phyloP scores from a whole-genome alignment of 305 asterid species.

The Ruellia speciosa region DNA sequence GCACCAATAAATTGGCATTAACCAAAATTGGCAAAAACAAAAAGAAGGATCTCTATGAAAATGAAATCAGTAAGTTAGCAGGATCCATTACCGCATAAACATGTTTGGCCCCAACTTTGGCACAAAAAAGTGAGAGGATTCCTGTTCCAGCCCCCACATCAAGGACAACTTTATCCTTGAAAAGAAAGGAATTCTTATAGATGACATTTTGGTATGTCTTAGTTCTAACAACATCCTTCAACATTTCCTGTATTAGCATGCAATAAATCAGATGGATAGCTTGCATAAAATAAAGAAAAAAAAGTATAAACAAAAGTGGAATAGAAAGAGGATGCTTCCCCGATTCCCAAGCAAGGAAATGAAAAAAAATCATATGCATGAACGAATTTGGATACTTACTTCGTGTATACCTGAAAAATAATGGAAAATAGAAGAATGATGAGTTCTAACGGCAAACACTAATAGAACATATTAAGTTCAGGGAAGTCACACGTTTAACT shows the following conservation, averaged over 20 bases:
- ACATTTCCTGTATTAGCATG: conserved; percentile 26
- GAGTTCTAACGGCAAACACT: no score
- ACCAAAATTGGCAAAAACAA: background rate
- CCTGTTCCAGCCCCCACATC: conserved; percentile 99
- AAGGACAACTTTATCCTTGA: conserved; percentile 88
- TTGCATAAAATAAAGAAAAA: background rate
- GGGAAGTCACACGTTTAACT: no score
- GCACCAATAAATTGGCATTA: conserved; percentile 4
- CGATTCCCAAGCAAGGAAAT: background rate
- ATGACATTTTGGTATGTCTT: conserved; percentile 86
- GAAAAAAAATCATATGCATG: conserved; percentile 1
- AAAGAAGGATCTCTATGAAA: background rate
- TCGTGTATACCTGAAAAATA: conserved; percentile 23
- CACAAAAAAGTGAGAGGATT: conserved; percentile 95
- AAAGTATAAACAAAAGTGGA: background rate
- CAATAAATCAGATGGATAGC: background rate
- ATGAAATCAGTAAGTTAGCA: no score
- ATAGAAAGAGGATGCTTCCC: background rate
- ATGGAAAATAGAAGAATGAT: background rate
- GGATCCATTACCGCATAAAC: conserved; percentile 37
- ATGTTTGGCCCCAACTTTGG: conserved; percentile 89
- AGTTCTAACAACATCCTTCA: conserved; percentile 77
- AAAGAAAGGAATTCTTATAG: conserved; percentile 70
- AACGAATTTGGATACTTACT: conserved; percentile 13
- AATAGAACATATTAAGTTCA: no score